Base-by-base conservation (phyloP, 2,329 filamentous ascomycete genomes). In the Hypoxylon sp. region DNA sequence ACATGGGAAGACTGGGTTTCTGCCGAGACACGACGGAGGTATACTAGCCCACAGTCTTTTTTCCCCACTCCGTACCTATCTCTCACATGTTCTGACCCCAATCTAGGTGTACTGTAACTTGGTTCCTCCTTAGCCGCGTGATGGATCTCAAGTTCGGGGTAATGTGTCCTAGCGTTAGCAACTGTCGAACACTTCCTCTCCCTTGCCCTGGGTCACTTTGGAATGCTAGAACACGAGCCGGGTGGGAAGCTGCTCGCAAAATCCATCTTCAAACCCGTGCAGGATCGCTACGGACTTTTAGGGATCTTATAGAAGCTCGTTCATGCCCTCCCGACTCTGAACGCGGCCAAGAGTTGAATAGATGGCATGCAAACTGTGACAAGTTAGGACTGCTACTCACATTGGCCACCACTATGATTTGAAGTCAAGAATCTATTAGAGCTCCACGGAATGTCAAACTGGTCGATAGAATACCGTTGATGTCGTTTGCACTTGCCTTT, bases 1-100 rank as follows among this genome's bases (percentile, higher is more conserved):
- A 72, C 72, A 1, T 76, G 74, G 73, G 72, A 75, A 52, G 60
- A 73, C 3, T 76, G 74, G 67, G 65, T 75, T 19, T 68, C 68
- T 47, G 66, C 66, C 1, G 74, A 76, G 51, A 65, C 70, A 26
- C 72, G 73, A 52, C 70, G 74, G 58, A 71, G 74, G 73, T 75
- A 67, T n/a, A 62, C 11, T 19, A 24, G 42, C 33, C n/a, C 4
- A 14, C 19, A 29, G 11, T 31, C 29, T 42, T 5, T 55, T 42
- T n/a, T 2, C 39, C 26, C 6, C 37, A 2, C 19, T 9, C 5
- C n/a, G 10, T 11, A 22, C n/a, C 10, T 11, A 22, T 29, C 19
- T 39, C 9, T 39, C n/a, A 26, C n/a, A 46, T 61, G 6, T 33
- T 65, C 67, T 26, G 62, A 57, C 10, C 1, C 1, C 11, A 6